Conservation (phyloP, 2,329 filamentous ascomycete species). For the Aspergillus ustus region DNA sequence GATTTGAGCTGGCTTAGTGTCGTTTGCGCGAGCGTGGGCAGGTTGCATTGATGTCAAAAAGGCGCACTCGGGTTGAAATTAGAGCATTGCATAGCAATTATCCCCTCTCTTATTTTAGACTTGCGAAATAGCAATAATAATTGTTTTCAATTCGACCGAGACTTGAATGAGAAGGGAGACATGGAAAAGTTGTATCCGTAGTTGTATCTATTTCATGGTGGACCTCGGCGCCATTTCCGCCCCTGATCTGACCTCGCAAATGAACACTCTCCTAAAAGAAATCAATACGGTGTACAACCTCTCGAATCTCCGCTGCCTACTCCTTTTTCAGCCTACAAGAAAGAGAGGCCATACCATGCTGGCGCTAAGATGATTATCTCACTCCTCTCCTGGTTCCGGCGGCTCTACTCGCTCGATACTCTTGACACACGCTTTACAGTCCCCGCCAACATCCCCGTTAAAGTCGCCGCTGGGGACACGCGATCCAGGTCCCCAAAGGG, state of each 20-base stretch:
- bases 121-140: not conserved
- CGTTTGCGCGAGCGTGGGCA: not conserved
- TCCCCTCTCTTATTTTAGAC: slow-evolving; percentile 12
- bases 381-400: slow-evolving; percentile 53
- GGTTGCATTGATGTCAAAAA: not conserved
- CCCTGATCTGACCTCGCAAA: slow-evolving; percentile 26
- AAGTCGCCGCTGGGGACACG: slow-evolving; percentile 59
- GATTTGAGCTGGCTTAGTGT: slow-evolving; percentile 51
- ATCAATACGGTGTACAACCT: slow-evolving; percentile 14
- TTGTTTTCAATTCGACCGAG: not conserved
- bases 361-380: slow-evolving; percentile 46
- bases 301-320: slow-evolving; percentile 1
- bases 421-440: slow-evolving; percentile 75
- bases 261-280: slow-evolving; percentile 12
- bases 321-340: slow-evolving; percentile 18
- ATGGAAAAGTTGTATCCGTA: not conserved
- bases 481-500: slow-evolving; percentile 45
- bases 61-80: not conserved
- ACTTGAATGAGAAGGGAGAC: not conserved
- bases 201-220: not conserved
- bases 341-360: slow-evolving; percentile 34
- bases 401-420: slow-evolving; percentile 67
- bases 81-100: slow-evolving; percentile 3
- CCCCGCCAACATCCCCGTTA: slow-evolving; percentile 70
- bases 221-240: slow-evolving; percentile 16